Conservation (phyloP, 345 rosid genomes). For the Hibiscus tridactylites region DNA sequence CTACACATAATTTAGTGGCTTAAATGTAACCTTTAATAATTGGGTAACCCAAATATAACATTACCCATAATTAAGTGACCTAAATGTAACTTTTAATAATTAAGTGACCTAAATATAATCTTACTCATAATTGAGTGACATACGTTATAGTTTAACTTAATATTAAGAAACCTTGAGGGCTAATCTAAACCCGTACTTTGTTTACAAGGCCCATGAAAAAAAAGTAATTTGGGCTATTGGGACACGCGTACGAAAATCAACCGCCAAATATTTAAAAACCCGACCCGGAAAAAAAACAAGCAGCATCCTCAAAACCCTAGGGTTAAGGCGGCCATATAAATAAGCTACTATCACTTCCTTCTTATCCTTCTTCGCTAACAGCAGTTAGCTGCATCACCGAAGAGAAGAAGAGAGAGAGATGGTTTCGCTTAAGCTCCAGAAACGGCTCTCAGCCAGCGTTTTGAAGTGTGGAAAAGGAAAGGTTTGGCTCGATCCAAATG, state of each 20-base stretch:
- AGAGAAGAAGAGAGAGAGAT: background rate
- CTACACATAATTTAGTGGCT: too few relatives aligned
- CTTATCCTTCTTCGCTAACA: background rate
- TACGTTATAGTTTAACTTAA: too few relatives aligned
- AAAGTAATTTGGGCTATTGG: background rate
- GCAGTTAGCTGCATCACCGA: background rate
- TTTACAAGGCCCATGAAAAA: too few relatives aligned
- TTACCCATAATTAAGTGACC: too few relatives aligned
- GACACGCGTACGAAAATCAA: background rate
- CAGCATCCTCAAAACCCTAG: constrained; percentile 5
- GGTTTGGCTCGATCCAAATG: constrained; percentile 19
- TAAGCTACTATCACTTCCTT: background rate
- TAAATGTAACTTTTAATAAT: too few relatives aligned
- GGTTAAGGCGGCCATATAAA: background rate
- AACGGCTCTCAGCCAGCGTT: constrained; percentile 16
- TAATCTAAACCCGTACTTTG: too few relatives aligned
- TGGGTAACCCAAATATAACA: too few relatives aligned
- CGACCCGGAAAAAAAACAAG: background rate
- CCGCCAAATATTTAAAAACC: background rate
- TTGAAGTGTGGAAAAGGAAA: constrained; percentile 16
- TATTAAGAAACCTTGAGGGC: background rate
- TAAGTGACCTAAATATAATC: too few relatives aligned
- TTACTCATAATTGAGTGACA: too few relatives aligned
- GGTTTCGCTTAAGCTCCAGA: constrained; percentile 21
- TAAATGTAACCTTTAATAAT: too few relatives aligned